Conservation (phyloP, 495 filamentous ascomycete genomes). For the Hypoxylon lienhwacheense region DNA sequence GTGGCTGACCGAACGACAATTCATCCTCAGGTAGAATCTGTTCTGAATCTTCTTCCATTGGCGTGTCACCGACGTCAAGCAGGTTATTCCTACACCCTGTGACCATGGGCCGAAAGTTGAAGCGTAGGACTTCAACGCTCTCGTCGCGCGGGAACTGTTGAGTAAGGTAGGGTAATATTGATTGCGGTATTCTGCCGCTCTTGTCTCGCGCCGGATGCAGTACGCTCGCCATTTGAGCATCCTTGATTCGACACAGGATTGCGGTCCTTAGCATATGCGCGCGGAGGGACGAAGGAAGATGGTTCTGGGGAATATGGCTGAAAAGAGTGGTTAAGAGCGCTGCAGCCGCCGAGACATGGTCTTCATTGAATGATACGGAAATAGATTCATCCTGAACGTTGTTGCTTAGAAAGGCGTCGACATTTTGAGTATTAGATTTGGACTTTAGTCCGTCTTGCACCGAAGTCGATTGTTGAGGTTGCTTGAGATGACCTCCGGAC, state of each 20-base stretch:
- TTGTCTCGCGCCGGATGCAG: constrained; percentile 68
- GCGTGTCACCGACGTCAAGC: constrained; percentile 33
- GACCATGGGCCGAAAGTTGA: constrained; percentile 60
- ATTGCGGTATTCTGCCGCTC: constrained; percentile 60
- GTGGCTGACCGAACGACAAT: constrained; percentile 27
- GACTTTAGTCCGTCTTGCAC: constrained; percentile 33
- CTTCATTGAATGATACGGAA: constrained; percentile 38
- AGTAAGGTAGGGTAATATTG: constrained; percentile 76
- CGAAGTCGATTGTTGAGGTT: constrained; percentile 30
- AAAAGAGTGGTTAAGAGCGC: constrained; percentile 64
- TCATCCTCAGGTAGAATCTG: constrained; percentile 13
- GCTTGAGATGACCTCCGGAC: constrained; percentile 42
- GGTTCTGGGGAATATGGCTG: constrained; percentile 59
- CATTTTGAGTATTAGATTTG: constrained; percentile 43
- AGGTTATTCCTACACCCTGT: constrained; percentile 23
- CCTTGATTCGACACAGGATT: constrained; percentile 64
- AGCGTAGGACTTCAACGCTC: constrained; percentile 67
- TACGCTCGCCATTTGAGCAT: constrained; percentile 75
- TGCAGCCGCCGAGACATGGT: constrained; percentile 51
- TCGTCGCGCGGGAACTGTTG: constrained; percentile 59
- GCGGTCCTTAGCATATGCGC: constrained; percentile 76
- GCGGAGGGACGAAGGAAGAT: constrained; percentile 64
- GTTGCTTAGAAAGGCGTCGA: constrained; percentile 43
- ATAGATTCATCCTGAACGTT: constrained; percentile 41
- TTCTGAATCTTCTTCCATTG: constrained; percentile 27